Percentiles rank a stretch among this genome's conserved stretches.
Conservation (phyloP, 1,284 basidiomycete genomes). For the Mycosarcoma mackinlayi region DNA sequence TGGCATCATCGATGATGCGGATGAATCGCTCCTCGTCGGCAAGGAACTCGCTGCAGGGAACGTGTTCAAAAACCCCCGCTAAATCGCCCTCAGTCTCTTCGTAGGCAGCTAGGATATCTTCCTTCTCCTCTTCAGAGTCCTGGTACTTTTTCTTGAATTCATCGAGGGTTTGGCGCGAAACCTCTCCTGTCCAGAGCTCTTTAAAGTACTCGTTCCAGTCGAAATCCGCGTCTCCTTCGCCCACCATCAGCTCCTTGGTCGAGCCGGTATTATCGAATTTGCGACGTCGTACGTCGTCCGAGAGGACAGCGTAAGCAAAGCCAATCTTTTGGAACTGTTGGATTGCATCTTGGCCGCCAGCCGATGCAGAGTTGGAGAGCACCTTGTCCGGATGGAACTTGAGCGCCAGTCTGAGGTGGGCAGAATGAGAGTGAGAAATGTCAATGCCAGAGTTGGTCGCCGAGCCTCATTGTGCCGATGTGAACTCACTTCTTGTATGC, state of each 20-base stretch:
- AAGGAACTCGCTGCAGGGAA: slow-evolving; percentile 63
- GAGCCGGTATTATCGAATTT: slow-evolving; percentile 65
- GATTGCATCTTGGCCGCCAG: slow-evolving; percentile 39
- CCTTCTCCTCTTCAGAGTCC: slow-evolving; percentile 60
- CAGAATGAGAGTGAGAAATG: background rate
- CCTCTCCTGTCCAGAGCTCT: slow-evolving; percentile 65
- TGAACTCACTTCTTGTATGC: slow-evolving; percentile 60
- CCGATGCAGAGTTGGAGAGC: slow-evolving; percentile 31
- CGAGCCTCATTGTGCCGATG: background rate
- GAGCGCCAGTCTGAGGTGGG: slow-evolving; percentile 57
- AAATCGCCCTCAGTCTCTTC: slow-evolving; percentile 51
- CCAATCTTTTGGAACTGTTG: slow-evolving; percentile 65
- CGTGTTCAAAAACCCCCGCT: slow-evolving; percentile 55
- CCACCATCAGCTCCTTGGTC: slow-evolving; percentile 60
- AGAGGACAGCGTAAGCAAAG: slow-evolving; percentile 66
- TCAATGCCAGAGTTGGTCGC: no score
- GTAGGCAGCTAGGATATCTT: slow-evolving; percentile 63
- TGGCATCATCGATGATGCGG: slow-evolving; percentile 50
- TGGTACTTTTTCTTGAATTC: slow-evolving; percentile 64
- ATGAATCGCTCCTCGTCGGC: slow-evolving; percentile 59
- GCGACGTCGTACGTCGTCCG: slow-evolving; percentile 53
- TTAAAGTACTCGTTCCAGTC: slow-evolving; percentile 69
- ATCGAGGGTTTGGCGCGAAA: slow-evolving; percentile 57
- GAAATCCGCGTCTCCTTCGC: slow-evolving; percentile 61
- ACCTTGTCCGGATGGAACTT: slow-evolving; percentile 67